phyloP scores from a whole-genome alignment of 1,284 basidiomycete species.

The Papiliotrema fonsecae region DNA sequence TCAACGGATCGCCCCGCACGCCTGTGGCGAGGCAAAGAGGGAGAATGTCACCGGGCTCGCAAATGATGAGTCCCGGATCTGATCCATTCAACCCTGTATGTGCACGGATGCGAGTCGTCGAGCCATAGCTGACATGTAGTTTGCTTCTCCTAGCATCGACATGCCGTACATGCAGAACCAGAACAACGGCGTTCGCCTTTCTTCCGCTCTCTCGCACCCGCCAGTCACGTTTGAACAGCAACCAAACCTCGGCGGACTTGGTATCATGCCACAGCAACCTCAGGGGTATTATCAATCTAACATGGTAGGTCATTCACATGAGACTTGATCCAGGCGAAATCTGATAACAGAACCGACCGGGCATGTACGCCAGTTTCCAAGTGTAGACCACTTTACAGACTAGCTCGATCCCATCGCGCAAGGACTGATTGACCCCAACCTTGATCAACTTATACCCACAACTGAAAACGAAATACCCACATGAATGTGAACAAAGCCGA shows the following conservation, averaged over 20 bases:
- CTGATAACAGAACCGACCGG: neutral
- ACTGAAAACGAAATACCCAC: neutral
- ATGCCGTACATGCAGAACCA: conserved; percentile 29
- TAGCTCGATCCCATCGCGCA: neutral
- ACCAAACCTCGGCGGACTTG: conserved; percentile 44
- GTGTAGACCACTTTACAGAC: neutral
- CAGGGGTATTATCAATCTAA: conserved; percentile 15
- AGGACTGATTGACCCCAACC: neutral
- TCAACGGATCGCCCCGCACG: conserved; percentile 26
- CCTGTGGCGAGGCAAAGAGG: conserved; percentile 32
- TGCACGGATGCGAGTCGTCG: neutral
- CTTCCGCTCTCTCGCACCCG: conserved; percentile 22
- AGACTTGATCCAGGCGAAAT: neutral
- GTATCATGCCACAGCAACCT: conserved; percentile 26
- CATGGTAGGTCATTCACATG: conserved; percentile 6
- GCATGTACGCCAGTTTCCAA: conserved; percentile 1
- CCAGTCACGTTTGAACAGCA: conserved; percentile 40
- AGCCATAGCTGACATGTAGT: conserved; percentile 17
- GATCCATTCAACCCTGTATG: conserved; percentile 49
- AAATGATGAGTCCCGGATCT: conserved; percentile 46
- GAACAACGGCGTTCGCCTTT: conserved; percentile 23
- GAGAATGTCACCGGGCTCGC: conserved; percentile 34
- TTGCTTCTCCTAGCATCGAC: conserved; percentile 41
- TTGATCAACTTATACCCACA: neutral
- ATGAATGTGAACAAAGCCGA: neutral